phyloP scores from a whole-genome alignment of 1,284 basidiomycete genomes.

The Salmacisia buchloeana region DNA sequence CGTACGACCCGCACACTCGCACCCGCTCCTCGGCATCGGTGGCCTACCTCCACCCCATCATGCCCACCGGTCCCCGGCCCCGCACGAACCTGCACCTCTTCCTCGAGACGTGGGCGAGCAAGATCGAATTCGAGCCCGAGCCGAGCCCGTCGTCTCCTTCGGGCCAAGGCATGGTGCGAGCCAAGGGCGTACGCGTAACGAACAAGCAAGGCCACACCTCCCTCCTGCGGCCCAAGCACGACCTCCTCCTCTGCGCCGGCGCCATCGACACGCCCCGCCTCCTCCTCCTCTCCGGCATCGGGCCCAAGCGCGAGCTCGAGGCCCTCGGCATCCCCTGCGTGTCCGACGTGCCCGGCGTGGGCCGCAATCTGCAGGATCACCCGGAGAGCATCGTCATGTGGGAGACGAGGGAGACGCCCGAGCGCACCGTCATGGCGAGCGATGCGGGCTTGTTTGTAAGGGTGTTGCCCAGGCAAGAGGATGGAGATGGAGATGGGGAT shows the following conservation, averaged over 20 bases:
- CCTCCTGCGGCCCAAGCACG: slow-evolving; percentile 35
- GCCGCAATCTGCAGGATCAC: slow-evolving; percentile 58
- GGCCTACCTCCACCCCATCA: slow-evolving; percentile 51
- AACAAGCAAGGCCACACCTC: slow-evolving; percentile 23
- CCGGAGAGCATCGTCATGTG: slow-evolving; percentile 50
- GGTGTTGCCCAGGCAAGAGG: too few relatives aligned
- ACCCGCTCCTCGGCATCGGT: slow-evolving; percentile 45
- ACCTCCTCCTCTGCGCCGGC: slow-evolving; percentile 49
- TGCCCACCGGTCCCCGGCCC: slow-evolving; percentile 44
- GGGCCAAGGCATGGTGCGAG: slow-evolving; percentile 14
- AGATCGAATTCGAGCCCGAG: slow-evolving; percentile 29
- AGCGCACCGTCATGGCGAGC: slow-evolving; percentile 50
- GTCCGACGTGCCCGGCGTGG: slow-evolving; percentile 56
- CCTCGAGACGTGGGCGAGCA: slow-evolving; percentile 50
- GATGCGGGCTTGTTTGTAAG: slow-evolving; percentile 50
- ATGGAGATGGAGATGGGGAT: too few relatives aligned
- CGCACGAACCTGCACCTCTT: slow-evolving; percentile 50
- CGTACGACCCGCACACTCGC: slow-evolving; percentile 50
- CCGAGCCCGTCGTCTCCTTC: too few relatives aligned
- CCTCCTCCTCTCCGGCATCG: slow-evolving; percentile 58
- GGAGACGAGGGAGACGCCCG: slow-evolving; percentile 46
- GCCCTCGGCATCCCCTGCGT: slow-evolving; percentile 52
- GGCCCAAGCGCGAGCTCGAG: slow-evolving; percentile 53
- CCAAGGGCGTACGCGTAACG: slow-evolving; percentile 7
- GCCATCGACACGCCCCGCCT: slow-evolving; percentile 56